phyloP scores from a whole-genome alignment of 208 protist species.

The Tritrichomonas musculus region DNA sequence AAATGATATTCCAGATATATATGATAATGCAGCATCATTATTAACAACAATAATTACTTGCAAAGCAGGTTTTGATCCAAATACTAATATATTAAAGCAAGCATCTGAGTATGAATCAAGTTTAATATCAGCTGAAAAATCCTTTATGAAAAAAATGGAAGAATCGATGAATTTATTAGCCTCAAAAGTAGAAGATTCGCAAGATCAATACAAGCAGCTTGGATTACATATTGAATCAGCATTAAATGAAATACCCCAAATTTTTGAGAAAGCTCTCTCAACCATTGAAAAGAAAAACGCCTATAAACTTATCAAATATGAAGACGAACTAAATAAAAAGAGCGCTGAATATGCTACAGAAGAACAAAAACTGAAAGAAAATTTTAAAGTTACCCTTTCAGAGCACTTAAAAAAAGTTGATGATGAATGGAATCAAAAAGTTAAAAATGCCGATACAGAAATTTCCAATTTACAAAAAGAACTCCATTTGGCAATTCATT shows the following conservation, averaged over 20 bases:
- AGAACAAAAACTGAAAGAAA: neutral
- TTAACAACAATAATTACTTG: neutral
- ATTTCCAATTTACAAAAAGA: neutral
- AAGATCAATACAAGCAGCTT: neutral
- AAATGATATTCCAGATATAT: conserved; percentile 10
- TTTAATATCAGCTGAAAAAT: neutral
- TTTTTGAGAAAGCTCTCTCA: neutral
- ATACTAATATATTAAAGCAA: neutral
- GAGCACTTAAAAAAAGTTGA: neutral
- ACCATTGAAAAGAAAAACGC: neutral
- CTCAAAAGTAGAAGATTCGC: neutral
- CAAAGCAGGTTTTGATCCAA: neutral
- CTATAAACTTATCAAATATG: neutral
- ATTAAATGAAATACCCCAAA: neutral
- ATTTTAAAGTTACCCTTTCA: neutral
- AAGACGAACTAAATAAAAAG: neutral
- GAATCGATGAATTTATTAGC: neutral
- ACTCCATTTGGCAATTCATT: neutral
- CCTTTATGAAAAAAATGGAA: conserved; percentile 22
- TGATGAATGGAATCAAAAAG: neutral
- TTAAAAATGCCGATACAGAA: neutral
- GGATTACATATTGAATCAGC: neutral
- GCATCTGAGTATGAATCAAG: neutral
- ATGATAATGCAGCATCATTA: neutral
- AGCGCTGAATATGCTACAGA: neutral